These are phyloP conservation scores for Pseudonitzschia pungens DNA, from an alignment of 108 stramenopile genomes.

Conservation along the genomic window DNA sequence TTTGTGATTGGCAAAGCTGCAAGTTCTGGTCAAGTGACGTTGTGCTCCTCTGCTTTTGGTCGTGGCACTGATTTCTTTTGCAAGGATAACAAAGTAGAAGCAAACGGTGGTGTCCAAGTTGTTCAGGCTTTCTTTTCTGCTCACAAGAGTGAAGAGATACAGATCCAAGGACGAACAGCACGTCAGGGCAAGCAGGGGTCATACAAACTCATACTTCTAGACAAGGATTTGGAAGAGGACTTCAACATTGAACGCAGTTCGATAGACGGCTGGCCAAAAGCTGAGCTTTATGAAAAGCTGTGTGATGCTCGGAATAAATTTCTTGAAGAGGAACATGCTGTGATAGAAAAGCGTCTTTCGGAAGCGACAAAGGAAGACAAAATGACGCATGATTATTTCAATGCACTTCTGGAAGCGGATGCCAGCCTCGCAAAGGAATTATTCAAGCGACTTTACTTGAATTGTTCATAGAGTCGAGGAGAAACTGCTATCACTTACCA, in stretches of 20 bases:
- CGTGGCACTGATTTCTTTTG: conserved; percentile 71
- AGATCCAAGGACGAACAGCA: conserved; percentile 67
- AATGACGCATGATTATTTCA: conserved; percentile 51
- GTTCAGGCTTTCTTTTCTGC: conserved; percentile 60
- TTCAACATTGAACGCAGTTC: conserved; percentile 35
- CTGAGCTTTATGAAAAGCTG: conserved; percentile 49
- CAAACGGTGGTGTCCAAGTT: conserved; percentile 52
- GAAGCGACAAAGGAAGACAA: conserved; percentile 44
- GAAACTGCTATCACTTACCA: neutral
- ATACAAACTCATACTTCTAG: conserved; percentile 54
- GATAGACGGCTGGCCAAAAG: conserved; percentile 37
- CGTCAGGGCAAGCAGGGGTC: conserved; percentile 64
- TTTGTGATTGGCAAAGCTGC: conserved; percentile 63
- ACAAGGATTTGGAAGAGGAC: conserved; percentile 48
- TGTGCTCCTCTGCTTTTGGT: conserved; percentile 58
- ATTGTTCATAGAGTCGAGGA: too few species aligned
- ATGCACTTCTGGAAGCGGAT: conserved; percentile 44
- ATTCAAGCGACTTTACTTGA: conserved; percentile 46
- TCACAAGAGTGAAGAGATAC: conserved; percentile 59
- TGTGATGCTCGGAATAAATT: conserved; percentile 33
- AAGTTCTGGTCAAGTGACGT: conserved; percentile 54
- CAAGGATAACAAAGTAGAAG: conserved; percentile 52
- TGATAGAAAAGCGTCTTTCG: conserved; percentile 42
- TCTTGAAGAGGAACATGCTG: conserved; percentile 26
- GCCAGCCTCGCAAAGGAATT: conserved; percentile 18